Evolutionary conservation across 2,329 filamentous ascomycete genomes (phyloP), one percentile per base, ranked within the genome.

Genomic region (Fusarium pininemorale): DNA sequence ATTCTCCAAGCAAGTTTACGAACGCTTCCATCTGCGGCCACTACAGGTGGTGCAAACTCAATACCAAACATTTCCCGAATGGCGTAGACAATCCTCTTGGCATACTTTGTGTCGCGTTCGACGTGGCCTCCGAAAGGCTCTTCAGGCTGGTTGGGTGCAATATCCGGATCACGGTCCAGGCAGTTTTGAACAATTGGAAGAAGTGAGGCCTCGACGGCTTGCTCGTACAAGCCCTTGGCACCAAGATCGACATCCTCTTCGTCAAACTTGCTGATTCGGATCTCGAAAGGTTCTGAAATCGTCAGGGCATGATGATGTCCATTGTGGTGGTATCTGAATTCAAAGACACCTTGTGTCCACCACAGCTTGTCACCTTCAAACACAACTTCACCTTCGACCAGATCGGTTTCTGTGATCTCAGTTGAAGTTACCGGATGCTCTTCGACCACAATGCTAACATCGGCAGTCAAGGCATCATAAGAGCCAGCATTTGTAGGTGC

Each of bases 41-140:
- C 96, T 2, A 98, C 96, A 50, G 94, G 94, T 0, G 95, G 92
- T 4, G 96, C 94, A 80, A 99, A 95, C 81, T 99, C 96, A 69
- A 99, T 93, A 58, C 95, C 96, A 81, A 99, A 97, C 95, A 98
- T 98, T 81, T 97, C 93, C 73, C 94, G 93, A 35, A 99, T 94
- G 9, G 95, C 96, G 82, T 97, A 98, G 1, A 98, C 95, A 16
- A 98, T 93, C 47, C 96, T 87, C 82, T 91, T 94, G 2, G 96
- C 93, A 78, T 95, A 98, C 82, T 97, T 98, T 72, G 92, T 90
- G 75, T 98, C 93, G 30, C 95, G 87, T 79, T 98, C 95, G 4
- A 98, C 93, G 45, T 95, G 87, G 54, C 90, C 90, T 1, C 96
- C 96, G 81, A 98, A 99, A 6, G 90, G 86, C 80, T 98, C 96